Percentiles rank a stretch among this genome's conserved stretches.
These are phyloP conservation scores for Eutypa lata DNA, from an alignment of 2,329 filamentous ascomycete genomes.

Conservation along the genomic window DNA sequence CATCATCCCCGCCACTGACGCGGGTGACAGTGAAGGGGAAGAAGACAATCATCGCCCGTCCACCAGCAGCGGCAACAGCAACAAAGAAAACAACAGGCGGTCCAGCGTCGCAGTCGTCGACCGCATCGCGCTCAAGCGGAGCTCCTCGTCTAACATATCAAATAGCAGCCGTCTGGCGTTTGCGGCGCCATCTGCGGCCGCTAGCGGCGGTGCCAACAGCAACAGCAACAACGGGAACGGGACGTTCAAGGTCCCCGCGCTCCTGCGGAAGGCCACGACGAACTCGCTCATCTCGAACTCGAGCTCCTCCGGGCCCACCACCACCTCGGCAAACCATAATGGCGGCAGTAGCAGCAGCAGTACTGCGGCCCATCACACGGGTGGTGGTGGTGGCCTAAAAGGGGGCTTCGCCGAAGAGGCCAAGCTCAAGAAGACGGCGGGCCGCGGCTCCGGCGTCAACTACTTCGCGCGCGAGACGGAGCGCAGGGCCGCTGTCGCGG, in stretches of 20 bases:
- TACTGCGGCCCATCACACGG: neutral
- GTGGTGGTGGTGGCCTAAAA: conserved; percentile 2
- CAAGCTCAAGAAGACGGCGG: conserved; percentile 58
- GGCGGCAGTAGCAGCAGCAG: conserved; percentile 2
- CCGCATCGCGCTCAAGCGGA: conserved; percentile 67
- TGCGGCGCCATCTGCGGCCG: conserved; percentile 32
- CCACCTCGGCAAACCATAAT: neutral
- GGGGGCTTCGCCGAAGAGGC: conserved; percentile 42
- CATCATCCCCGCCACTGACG: conserved; percentile 44
- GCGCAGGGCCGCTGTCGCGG: conserved; percentile 49
- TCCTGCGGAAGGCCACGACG: conserved; percentile 72
- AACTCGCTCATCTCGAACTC: conserved; percentile 49
- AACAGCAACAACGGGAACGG: conserved; percentile 12
- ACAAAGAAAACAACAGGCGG: conserved; percentile 49
- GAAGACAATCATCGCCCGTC: conserved; percentile 33
- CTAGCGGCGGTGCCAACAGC: neutral
- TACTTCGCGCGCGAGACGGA: conserved; percentile 60
- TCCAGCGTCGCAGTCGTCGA: conserved; percentile 58
- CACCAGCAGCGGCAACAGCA: conserved; percentile 35
- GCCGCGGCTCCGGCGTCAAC: conserved; percentile 59
- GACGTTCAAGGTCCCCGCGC: conserved; percentile 65
- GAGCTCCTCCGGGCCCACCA: conserved; percentile 9
- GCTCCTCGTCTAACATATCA: conserved; percentile 21
- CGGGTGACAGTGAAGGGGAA: conserved; percentile 51
- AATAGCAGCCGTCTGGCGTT: conserved; percentile 54